Evolutionary conservation across 2,329 filamentous ascomycete genomes (phyloP).

Genomic region (Venturia pyrina): DNA sequence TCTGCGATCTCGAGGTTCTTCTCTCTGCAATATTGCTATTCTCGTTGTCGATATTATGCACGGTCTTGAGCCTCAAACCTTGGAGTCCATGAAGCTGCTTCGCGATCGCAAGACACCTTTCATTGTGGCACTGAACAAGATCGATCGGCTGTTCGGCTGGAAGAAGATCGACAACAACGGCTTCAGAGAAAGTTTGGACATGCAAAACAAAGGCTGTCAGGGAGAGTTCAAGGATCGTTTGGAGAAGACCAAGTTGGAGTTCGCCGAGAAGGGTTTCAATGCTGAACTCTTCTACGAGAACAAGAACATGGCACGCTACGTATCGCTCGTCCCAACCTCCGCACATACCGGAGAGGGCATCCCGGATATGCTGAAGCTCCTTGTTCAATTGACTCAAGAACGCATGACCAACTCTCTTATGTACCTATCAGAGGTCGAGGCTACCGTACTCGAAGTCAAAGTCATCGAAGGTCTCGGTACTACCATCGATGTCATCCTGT

Average conservation of each 20-base stretch:
- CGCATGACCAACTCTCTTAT: conserved; percentile 95
- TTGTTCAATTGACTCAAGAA: conserved; percentile 86
- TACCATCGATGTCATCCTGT: conserved; percentile 93
- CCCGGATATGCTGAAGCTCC: conserved; percentile 95
- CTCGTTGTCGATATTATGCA: conserved; percentile 99
- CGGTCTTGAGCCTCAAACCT: conserved; percentile 90
- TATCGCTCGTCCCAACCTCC: conserved; percentile 94
- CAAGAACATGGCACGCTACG: conserved; percentile 88
- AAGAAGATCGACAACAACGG: conserved; percentile 98
- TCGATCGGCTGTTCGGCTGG: conserved; percentile 98
- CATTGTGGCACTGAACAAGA: conserved; percentile 98
- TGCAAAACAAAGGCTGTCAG: conserved; percentile 88
- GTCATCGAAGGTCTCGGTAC: conserved; percentile 98
- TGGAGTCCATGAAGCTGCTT: conserved; percentile 93
- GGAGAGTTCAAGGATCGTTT: conserved; percentile 89
- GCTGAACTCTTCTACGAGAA: conserved; percentile 95
- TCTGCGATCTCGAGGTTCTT: conserved; percentile 89
- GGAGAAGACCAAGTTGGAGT: conserved; percentile 83
- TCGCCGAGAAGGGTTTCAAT: conserved; percentile 96
- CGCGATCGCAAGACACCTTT: conserved; percentile 93
- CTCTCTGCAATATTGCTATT: conserved; percentile 98
- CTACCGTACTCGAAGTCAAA: conserved; percentile 97
- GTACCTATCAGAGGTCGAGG: conserved; percentile 97
- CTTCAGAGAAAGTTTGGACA: conserved; percentile 80
- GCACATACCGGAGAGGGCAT: conserved; percentile 99